Percentiles rank a stretch among this genome's conserved stretches.
Evolutionary conservation across 805 yeast genomes (phyloP).

Genomic region (Nakazawaea peltata): DNA sequence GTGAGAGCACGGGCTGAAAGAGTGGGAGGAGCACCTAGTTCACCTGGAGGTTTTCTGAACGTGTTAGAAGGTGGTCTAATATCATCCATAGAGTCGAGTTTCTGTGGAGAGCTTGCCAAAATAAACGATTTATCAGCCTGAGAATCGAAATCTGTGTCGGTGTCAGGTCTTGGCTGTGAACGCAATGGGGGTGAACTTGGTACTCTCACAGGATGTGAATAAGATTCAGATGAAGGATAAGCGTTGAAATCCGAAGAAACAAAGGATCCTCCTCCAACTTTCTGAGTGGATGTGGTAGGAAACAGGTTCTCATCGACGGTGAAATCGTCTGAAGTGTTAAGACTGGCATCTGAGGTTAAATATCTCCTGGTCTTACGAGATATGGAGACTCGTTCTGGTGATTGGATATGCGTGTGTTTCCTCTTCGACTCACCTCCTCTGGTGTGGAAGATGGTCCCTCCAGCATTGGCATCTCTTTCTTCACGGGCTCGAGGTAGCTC

Average conservation of each 20-base stretch:
- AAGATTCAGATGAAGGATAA: constrained; percentile 11
- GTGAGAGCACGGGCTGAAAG: background rate
- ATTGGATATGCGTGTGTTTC: background rate
- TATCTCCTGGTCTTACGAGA: background rate
- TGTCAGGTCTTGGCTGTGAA: constrained; percentile 22
- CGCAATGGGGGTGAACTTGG: constrained; percentile 25
- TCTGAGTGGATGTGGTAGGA: constrained; percentile 4
- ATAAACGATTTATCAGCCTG: constrained; percentile 10
- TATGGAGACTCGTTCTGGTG: constrained; percentile 1
- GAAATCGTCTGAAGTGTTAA: constrained; percentile 10
- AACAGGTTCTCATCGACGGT: constrained; percentile 1
- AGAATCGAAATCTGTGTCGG: constrained; percentile 14
- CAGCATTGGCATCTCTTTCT: constrained; percentile 34
- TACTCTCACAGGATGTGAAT: constrained; percentile 28
- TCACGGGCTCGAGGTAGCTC: constrained; percentile 31
- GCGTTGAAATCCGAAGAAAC: constrained; percentile 6
- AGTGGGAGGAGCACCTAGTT: background rate
- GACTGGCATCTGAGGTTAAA: constrained; percentile 11
- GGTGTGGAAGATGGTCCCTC: constrained; percentile 34
- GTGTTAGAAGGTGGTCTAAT: background rate
- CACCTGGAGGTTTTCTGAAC: background rate
- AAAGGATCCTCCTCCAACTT: background rate
- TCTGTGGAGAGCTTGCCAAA: constrained; percentile 17
- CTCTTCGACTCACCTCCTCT: constrained; percentile 30
- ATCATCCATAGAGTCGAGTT: background rate